A percentile compares a stretch with the other conserved stretches of the same genome.
These are phyloP conservation scores for Curvularia sp. DNA, from an alignment of 2,329 filamentous ascomycete species.

Conservation along the genomic window DNA sequence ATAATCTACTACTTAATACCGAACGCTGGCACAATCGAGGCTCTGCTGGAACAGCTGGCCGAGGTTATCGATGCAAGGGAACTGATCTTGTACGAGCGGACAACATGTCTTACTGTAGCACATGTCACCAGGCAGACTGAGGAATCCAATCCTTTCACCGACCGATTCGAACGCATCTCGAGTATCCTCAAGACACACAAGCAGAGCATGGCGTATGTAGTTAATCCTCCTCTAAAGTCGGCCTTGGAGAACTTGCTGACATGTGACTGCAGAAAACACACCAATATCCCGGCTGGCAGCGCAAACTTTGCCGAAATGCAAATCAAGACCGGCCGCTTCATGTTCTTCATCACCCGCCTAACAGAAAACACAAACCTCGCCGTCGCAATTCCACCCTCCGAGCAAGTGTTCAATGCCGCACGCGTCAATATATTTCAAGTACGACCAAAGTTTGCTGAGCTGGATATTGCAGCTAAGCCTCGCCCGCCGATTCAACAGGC, in stretches of 20 bases:
- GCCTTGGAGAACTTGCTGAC: not conserved
- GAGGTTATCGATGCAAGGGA: slow-evolving; percentile 91
- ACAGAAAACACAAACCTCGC: slow-evolving; percentile 98
- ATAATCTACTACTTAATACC: slow-evolving; percentile 99
- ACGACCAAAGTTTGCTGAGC: slow-evolving; percentile 77
- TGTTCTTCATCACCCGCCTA: slow-evolving; percentile 92
- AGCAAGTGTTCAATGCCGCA: slow-evolving; percentile 88
- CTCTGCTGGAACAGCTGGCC: slow-evolving; percentile 81
- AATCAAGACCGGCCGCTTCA: slow-evolving; percentile 82
- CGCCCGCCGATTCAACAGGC: slow-evolving; percentile 48
- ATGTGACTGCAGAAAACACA: slow-evolving; percentile 68
- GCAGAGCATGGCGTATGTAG: slow-evolving; percentile 68
- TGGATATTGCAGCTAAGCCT: slow-evolving; percentile 57
- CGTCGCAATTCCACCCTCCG: slow-evolving; percentile 87
- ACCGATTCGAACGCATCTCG: slow-evolving; percentile 92
- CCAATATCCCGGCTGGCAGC: slow-evolving; percentile 78
- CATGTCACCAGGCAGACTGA: slow-evolving; percentile 82
- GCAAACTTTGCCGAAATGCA: slow-evolving; percentile 84
- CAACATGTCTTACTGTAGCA: slow-evolving; percentile 95
- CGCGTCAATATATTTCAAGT: slow-evolving; percentile 90
- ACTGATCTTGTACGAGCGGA: slow-evolving; percentile 91
- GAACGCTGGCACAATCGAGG: slow-evolving; percentile 86
- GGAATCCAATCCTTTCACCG: slow-evolving; percentile 82
- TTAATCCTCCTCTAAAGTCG: slow-evolving; percentile 20
- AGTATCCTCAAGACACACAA: slow-evolving; percentile 99